A percentile compares a stretch with the other conserved stretches of the same genome.
Evolutionary conservation across 345 rosid genomes (phyloP).

Genomic region (Raphanus raphanistrum): DNA sequence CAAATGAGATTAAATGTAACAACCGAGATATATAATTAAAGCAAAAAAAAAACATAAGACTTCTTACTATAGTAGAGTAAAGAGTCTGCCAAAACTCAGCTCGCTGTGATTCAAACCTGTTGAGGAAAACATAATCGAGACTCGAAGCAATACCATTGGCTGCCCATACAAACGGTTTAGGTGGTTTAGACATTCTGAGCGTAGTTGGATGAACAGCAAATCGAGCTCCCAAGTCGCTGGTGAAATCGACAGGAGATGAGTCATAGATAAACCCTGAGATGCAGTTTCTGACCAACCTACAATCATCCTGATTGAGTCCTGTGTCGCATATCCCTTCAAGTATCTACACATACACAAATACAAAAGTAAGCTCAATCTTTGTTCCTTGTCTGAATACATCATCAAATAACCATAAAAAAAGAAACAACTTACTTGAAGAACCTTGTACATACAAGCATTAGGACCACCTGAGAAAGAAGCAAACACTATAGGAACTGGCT

Average conservation of each 20-base stretch:
- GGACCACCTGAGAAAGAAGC: slow-evolving; percentile 93
- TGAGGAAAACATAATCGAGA: slow-evolving; percentile 83
- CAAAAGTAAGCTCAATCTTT: not conserved
- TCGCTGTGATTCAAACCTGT: slow-evolving; percentile 83
- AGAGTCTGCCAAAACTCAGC: slow-evolving; percentile 94
- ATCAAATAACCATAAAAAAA: not conserved
- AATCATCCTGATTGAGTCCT: slow-evolving; percentile 63
- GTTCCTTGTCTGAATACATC: not conserved
- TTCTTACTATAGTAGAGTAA: slow-evolving; percentile 80
- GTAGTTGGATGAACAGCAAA: slow-evolving; percentile 81
- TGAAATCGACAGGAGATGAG: slow-evolving; percentile 87
- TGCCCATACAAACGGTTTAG: slow-evolving; percentile 66
- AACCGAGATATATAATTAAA: not conserved
- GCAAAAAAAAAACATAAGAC: not conserved
- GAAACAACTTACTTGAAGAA: slow-evolving; percentile 67
- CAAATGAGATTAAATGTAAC: slow-evolving; percentile 16
- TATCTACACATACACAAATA: slow-evolving; percentile 53
- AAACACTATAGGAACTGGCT: slow-evolving; percentile 74
- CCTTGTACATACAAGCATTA: slow-evolving; percentile 87
- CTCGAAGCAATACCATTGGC: slow-evolving; percentile 72
- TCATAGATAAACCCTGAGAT: slow-evolving; percentile 79
- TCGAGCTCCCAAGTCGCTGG: slow-evolving; percentile 70
- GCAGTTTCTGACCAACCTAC: slow-evolving; percentile 67
- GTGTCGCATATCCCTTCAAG: slow-evolving; percentile 60
- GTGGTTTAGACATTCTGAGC: slow-evolving; percentile 66